These are phyloP conservation scores for Rhododendron vialii DNA, from an alignment of 148 eudicot species.

Conservation along the genomic window DNA sequence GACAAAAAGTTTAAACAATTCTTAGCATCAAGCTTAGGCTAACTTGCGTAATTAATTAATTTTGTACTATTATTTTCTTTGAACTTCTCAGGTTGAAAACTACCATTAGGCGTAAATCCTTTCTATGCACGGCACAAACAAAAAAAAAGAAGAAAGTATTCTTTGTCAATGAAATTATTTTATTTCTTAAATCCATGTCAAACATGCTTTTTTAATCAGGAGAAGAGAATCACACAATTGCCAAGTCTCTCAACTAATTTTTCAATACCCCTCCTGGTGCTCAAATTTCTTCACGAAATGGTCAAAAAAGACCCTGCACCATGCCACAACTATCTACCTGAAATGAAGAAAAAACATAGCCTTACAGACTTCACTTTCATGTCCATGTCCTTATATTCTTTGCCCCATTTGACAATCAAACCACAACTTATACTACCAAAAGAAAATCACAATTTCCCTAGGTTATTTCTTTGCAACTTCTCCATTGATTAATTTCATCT, in stretches of 20 bases:
- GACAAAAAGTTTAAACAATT: neutral
- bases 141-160: too few relatives aligned
- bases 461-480: neutral
- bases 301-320: neutral
- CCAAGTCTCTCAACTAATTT: neutral
- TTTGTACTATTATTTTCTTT: neutral
- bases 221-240: neutral
- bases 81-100: neutral
- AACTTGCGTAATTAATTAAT: neutral
- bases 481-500: neutral
- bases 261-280: neutral
- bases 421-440: neutral
- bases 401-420: neutral
- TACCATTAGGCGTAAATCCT: neutral
- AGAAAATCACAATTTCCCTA: neutral
- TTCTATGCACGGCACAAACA: neutral
- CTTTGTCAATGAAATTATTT: neutral
- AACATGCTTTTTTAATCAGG: neutral
- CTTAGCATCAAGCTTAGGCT: neutral
- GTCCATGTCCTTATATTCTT: neutral
- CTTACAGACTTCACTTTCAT: constrained; percentile 6
- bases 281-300: neutral
- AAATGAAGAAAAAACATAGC: neutral
- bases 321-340: neutral
- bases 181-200: constrained; percentile 2